Conservation (phyloP, 208 protist genomes). For the Naegleria lovaniensis region DNA sequence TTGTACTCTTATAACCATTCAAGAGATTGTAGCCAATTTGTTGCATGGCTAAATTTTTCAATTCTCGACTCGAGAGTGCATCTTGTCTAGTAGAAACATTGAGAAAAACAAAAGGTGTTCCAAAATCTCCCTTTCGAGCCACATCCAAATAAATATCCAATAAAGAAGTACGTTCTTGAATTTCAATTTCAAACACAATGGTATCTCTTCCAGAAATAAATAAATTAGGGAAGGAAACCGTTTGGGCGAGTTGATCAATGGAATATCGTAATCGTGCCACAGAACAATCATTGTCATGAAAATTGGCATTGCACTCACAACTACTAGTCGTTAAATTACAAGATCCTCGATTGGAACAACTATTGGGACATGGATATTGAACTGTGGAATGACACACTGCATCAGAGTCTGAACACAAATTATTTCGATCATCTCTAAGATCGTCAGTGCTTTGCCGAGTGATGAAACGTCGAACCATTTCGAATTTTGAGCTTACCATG, state of each 20-base stretch:
- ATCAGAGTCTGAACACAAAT: neutral
- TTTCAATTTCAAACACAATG: neutral
- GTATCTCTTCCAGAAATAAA: neutral
- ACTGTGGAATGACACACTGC: neutral
- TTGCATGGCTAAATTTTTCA: neutral
- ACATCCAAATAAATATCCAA: neutral
- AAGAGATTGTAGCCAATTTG: neutral
- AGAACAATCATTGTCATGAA: neutral
- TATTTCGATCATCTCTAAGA: neutral
- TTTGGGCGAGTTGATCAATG: neutral
- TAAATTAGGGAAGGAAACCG: neutral
- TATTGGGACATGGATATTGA: neutral
- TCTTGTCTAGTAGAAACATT: neutral
- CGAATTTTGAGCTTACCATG: neutral
- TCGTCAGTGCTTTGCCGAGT: neutral
- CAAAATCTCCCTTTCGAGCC: neutral
- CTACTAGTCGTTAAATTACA: neutral
- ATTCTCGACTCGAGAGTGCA: neutral
- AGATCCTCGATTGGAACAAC: neutral
- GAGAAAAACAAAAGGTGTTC: neutral
- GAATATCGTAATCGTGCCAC: neutral
- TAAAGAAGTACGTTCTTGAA: neutral
- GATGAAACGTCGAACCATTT: neutral
- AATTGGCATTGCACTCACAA: neutral
- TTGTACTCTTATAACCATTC: neutral